Evolutionary conservation across 345 rosid genomes (phyloP).

Genomic region (Pugionium cornutum): DNA sequence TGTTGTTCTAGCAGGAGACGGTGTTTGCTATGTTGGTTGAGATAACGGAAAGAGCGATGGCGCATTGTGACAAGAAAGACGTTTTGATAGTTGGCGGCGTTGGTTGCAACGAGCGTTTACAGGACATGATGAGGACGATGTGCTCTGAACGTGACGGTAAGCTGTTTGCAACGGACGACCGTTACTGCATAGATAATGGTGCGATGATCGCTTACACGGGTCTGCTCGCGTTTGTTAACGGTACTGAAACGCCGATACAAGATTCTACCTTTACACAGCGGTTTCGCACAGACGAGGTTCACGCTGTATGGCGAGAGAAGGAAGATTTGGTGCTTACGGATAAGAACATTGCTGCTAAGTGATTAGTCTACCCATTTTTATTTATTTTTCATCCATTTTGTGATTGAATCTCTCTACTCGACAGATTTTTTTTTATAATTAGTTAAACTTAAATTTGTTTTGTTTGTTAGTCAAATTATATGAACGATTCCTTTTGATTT

Average conservation of each 20-base stretch:
- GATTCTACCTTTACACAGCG: constrained; percentile 90
- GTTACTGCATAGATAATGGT: constrained; percentile 93
- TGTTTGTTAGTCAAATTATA: not conserved
- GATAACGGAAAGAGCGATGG: constrained; percentile 97
- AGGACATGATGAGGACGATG: constrained; percentile 97
- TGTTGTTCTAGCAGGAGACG: constrained; percentile 58
- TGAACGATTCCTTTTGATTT: not conserved
- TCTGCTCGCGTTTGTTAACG: constrained; percentile 75
- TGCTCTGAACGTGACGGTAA: constrained; percentile 80
- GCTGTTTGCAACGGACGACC: constrained; percentile 83
- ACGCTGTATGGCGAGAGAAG: constrained; percentile 84
- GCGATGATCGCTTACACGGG: constrained; percentile 99
- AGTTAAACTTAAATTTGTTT: not conserved
- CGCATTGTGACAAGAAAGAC: constrained; percentile 90
- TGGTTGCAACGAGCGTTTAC: constrained; percentile 93
- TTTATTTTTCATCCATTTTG: constrained; percentile 1
- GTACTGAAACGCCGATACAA: constrained; percentile 65
- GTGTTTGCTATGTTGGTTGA: constrained; percentile 94
- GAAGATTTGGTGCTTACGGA: constrained; percentile 29
- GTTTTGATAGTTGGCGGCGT: constrained; percentile 94
- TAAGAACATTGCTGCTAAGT: constrained; percentile 3
- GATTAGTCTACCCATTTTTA: constrained; percentile 3
- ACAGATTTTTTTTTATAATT: not conserved
- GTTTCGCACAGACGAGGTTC: constrained; percentile 93
- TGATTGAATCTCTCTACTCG: constrained; percentile 1